Percentiles rank a stretch among this genome's conserved stretches.
phyloP scores from a whole-genome alignment of 108 stramenopile species.

The Cyclotella distinguenda region DNA sequence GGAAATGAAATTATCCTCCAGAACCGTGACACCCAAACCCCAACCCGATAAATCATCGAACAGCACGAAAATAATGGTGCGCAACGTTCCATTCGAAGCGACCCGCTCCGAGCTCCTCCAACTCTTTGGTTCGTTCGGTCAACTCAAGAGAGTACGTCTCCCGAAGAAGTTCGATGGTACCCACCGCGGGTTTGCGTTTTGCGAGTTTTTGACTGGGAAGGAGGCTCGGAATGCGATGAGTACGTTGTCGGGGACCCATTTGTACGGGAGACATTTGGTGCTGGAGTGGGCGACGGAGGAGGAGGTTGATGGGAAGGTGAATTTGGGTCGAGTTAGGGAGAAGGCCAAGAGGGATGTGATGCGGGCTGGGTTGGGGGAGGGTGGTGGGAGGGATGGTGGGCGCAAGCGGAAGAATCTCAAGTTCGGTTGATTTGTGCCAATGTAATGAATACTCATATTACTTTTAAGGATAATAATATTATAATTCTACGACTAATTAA shows the following conservation, averaged over 20 bases:
- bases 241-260: constrained; percentile 87
- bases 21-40: constrained; percentile 45
- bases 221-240: constrained; percentile 90
- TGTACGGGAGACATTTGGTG: constrained; percentile 98
- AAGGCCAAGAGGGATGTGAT: constrained; percentile 75
- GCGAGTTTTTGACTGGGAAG: constrained; percentile 91
- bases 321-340: constrained; percentile 55
- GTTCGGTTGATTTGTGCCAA: constrained; percentile 32
- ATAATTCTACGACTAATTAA: not conserved
- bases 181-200: constrained; percentile 98
- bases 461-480: not conserved
- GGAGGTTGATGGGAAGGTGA: constrained; percentile 59
- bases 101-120: constrained; percentile 86
- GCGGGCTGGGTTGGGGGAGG: constrained; percentile 32
- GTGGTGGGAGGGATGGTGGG: not conserved
- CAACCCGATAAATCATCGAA: constrained; percentile 31
- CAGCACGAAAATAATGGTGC: constrained; percentile 90
- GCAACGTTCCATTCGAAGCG: constrained; percentile 98
- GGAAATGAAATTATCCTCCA: constrained; percentile 83
- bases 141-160: constrained; percentile 92
- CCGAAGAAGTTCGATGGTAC: constrained; percentile 96
- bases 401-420: constrained; percentile 35
- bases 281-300: constrained; percentile 87
- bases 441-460: not conserved
- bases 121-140: constrained; percentile 92